A percentile compares a stretch with the other conserved stretches of the same genome.
Evolutionary conservation across 192 early-diverging fungal genomes (phyloP).

Genomic region (Backusella circina): DNA sequence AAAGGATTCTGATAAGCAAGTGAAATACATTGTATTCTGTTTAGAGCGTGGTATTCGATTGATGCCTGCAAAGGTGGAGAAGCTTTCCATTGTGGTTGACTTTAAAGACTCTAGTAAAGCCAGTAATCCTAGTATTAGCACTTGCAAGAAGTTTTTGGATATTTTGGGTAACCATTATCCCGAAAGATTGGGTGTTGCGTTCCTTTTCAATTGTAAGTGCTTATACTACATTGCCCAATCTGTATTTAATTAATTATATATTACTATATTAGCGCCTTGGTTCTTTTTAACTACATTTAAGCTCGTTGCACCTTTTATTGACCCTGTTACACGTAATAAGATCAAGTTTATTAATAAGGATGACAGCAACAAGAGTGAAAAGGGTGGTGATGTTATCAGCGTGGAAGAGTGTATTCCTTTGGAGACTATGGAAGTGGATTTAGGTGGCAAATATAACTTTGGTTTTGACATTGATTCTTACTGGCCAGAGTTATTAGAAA

Average conservation of each 20-base stretch:
- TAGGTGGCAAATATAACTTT: constrained; percentile 50
- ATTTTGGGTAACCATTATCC: constrained; percentile 86
- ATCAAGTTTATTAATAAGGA: constrained; percentile 39
- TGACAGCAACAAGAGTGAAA: constrained; percentile 10
- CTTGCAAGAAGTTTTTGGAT: constrained; percentile 74
- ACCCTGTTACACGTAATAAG: constrained; percentile 81
- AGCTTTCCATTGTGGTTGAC: constrained; percentile 76
- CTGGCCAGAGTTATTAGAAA: constrained; percentile 51
- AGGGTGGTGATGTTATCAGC: constrained; percentile 6
- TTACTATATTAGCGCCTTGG: constrained; percentile 61
- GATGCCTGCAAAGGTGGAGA: constrained; percentile 75
- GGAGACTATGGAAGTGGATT: constrained; percentile 21
- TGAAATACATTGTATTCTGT: constrained; percentile 77
- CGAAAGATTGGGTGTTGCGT: constrained; percentile 57
- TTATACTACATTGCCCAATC: neutral
- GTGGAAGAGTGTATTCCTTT: constrained; percentile 12
- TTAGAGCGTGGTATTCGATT: constrained; percentile 70
- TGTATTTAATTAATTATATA: neutral
- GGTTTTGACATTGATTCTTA: constrained; percentile 67
- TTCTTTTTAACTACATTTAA: constrained; percentile 83
- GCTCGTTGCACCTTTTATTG: constrained; percentile 83
- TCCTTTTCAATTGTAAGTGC: constrained; percentile 3
- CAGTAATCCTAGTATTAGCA: constrained; percentile 62
- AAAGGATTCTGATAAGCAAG: constrained; percentile 64
- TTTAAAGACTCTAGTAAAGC: constrained; percentile 61